phyloP scores from a whole-genome alignment of 345 rosid genomes.

The Conringia planisiliqua region DNA sequence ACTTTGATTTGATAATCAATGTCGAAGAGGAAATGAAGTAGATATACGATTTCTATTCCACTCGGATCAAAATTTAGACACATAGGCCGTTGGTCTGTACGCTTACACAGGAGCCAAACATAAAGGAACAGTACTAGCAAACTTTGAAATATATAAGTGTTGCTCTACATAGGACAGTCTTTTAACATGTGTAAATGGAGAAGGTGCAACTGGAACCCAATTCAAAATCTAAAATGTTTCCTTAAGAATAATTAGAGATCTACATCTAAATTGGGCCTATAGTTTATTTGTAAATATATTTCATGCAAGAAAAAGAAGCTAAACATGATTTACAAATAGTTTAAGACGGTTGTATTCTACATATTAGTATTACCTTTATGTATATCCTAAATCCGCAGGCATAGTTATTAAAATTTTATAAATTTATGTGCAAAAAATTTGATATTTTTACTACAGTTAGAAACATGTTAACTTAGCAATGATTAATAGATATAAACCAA shows the following conservation, averaged over 20 bases:
- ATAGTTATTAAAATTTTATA: too few species aligned
- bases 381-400: too few species aligned
- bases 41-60: neutral
- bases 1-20: neutral
- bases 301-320: neutral
- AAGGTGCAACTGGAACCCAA: too few species aligned
- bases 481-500: neutral
- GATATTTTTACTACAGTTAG: too few species aligned
- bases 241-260: too few species aligned
- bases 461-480: too few species aligned
- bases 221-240: too few species aligned
- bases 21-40: neutral
- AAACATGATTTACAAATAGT: neutral
- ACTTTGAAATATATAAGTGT: neutral
- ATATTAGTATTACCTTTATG: too few species aligned
- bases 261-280: neutral
- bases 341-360: too few species aligned
- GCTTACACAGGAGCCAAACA: neutral
- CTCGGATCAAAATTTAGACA: neutral
- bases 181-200: neutral
- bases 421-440: too few species aligned
- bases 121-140: neutral
- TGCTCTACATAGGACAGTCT: neutral
- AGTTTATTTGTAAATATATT: too few species aligned
- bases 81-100: neutral